phyloP scores from a whole-genome alignment of 768 basidiomycete genomes.

The Leccinellum luteum region DNA sequence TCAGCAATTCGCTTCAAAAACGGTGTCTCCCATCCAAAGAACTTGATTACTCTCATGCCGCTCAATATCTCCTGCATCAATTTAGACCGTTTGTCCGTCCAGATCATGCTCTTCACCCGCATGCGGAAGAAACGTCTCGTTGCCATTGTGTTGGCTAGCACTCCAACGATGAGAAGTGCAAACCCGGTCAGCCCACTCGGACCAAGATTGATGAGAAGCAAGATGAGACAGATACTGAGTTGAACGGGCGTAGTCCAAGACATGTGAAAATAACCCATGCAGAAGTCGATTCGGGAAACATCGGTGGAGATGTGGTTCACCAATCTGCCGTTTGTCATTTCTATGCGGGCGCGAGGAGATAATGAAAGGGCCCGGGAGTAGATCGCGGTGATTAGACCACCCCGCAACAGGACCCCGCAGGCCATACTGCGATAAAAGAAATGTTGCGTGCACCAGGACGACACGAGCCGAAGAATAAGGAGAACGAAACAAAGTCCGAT shows the following conservation, averaged over 20 bases:
- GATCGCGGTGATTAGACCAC: constrained; percentile 84
- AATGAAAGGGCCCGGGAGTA: constrained; percentile 76
- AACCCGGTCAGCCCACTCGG: constrained; percentile 54
- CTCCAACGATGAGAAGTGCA: constrained; percentile 62
- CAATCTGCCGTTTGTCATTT: constrained; percentile 70
- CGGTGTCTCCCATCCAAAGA: constrained; percentile 85
- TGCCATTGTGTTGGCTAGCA: constrained; percentile 66
- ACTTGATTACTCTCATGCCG: constrained; percentile 72
- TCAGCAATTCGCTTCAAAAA: constrained; percentile 72
- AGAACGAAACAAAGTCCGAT: constrained; percentile 76
- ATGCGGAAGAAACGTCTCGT: constrained; percentile 64
- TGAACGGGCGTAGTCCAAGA: constrained; percentile 44
- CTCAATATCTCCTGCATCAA: not conserved
- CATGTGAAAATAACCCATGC: constrained; percentile 76
- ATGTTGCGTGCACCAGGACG: constrained; percentile 60
- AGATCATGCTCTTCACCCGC: constrained; percentile 31
- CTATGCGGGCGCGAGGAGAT: constrained; percentile 74
- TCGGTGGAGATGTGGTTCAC: constrained; percentile 56
- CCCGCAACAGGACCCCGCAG: constrained; percentile 77
- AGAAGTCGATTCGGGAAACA: constrained; percentile 89
- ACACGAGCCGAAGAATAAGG: constrained; percentile 61
- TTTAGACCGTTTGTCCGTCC: not conserved
- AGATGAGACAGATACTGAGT: constrained; percentile 69
- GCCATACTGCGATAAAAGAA: constrained; percentile 15
- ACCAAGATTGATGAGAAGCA: constrained; percentile 74